Evolutionary conservation across 1,139 yeast species (phyloP).

Genomic region (Geotrichum phurueaensis): DNA sequence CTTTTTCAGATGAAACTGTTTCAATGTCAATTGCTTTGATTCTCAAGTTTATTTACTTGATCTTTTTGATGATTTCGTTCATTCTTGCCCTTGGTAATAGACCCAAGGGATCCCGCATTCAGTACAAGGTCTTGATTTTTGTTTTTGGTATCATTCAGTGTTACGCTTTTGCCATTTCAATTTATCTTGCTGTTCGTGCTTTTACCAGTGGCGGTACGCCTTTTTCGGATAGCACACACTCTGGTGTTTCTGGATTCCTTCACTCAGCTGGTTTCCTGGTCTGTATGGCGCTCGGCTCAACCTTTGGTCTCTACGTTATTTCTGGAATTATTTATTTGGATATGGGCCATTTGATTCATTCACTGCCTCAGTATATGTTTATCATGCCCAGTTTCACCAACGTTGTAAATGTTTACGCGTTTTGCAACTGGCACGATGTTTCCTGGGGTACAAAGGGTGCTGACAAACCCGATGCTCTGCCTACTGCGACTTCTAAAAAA

Average conservation of each 20-base stretch:
- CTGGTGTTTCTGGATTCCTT: conserved; percentile 33
- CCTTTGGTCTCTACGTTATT: conserved; percentile 79
- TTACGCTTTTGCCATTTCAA: conserved; percentile 37
- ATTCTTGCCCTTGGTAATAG: conserved; percentile 41
- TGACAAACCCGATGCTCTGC: conserved; percentile 53
- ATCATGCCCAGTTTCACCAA: conserved; percentile 88
- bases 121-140: conserved; percentile 33
- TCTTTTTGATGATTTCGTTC: conserved; percentile 37
- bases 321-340: conserved; percentile 70
- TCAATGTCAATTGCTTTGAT: conserved; percentile 35
- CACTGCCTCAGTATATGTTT: conserved; percentile 77
- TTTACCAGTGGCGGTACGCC: conserved; percentile 23
- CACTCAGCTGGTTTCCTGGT: conserved; percentile 42
- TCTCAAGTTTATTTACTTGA: conserved; percentile 35
- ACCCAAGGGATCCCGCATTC: conserved; percentile 38
- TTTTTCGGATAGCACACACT: conserved; percentile 20
- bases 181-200: conserved; percentile 37
- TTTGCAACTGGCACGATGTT: conserved; percentile 92
- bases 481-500: conserved; percentile 45
- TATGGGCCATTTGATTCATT: conserved; percentile 92
- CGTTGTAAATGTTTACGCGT: conserved; percentile 70
- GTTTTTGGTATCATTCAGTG: conserved; percentile 39
- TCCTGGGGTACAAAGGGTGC: conserved; percentile 99
- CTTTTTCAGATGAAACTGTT: conserved; percentile 6
- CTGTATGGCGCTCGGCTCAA: conserved; percentile 78